Evolutionary conservation across 2,329 filamentous ascomycete species (phyloP).

Genomic region (Didymella pomorum): DNA sequence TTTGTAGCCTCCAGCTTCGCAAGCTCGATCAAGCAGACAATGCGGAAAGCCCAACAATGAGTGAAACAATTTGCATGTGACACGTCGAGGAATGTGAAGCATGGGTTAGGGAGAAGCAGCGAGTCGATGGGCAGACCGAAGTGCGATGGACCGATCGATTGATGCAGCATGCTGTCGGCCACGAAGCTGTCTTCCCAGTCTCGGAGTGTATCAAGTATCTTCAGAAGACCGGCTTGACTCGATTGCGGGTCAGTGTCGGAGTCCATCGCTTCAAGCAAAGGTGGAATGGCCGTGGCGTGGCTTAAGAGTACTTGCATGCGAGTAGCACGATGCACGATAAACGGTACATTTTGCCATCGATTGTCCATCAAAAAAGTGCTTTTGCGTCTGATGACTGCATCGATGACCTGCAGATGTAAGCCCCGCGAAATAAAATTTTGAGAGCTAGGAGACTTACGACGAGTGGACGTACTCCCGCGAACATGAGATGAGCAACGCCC

Average conservation of each 20-base stretch:
- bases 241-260: background rate
- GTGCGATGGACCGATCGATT: background rate
- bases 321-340: background rate
- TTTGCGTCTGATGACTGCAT: background rate
- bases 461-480: background rate
- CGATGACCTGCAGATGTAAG: background rate
- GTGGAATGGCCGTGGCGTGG: background rate
- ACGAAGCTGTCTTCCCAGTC: background rate
- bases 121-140: background rate
- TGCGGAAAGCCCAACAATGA: constrained; percentile 9
- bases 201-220: background rate
- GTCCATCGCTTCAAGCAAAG: background rate
- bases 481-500: background rate
- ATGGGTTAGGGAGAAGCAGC: constrained; percentile 1
- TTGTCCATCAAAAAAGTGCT: background rate
- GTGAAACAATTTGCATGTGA: constrained; percentile 9
- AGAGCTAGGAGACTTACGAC: background rate
- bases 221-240: background rate
- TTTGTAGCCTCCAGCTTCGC: background rate
- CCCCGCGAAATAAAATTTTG: background rate
- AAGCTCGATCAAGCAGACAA: constrained; percentile 1
- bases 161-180: background rate
- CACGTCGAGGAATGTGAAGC: constrained; percentile 6
- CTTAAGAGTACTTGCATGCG: background rate
- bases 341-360: background rate